Evolutionary conservation across 495 filamentous ascomycete species (phyloP).

Genomic region (Penicillium herquei): DNA sequence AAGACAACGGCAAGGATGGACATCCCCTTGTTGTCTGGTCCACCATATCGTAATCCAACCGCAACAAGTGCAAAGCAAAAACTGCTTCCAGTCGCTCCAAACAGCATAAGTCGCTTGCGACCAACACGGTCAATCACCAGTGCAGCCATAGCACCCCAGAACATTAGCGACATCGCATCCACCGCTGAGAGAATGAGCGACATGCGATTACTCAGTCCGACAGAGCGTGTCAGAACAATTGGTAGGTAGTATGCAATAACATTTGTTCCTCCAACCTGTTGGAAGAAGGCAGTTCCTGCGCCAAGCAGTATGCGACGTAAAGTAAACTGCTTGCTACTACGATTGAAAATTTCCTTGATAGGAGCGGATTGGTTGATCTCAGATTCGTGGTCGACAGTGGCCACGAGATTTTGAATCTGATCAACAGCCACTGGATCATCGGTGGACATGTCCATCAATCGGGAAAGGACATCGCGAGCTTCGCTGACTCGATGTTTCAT

Average conservation of each 20-base stretch:
- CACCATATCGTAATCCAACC: background rate
- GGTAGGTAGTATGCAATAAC: constrained; percentile 12
- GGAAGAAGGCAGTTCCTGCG: constrained; percentile 6
- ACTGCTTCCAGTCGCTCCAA: background rate
- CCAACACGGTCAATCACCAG: constrained; percentile 12
- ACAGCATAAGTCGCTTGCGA: background rate
- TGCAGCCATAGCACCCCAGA: constrained; percentile 12
- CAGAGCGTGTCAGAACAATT: constrained; percentile 5
- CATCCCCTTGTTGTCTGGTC: constrained; percentile 14
- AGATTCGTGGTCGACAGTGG: constrained; percentile 2
- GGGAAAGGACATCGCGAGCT: background rate
- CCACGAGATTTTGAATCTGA: background rate
- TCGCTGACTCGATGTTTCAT: constrained; percentile 6
- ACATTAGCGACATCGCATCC: constrained; percentile 17
- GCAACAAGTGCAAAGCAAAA: background rate
- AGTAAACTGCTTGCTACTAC: constrained; percentile 1
- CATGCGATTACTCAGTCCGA: constrained; percentile 4
- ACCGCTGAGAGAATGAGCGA: constrained; percentile 7
- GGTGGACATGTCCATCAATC: background rate
- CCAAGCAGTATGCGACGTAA: constrained; percentile 8
- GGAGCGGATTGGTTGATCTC: constrained; percentile 14
- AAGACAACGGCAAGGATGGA: constrained; percentile 19
- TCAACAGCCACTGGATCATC: background rate
- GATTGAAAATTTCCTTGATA: background rate
- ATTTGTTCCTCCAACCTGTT: constrained; percentile 10